Conservation (phyloP, 2,329 filamentous ascomycete species). For the Botrytis squamosa region DNA sequence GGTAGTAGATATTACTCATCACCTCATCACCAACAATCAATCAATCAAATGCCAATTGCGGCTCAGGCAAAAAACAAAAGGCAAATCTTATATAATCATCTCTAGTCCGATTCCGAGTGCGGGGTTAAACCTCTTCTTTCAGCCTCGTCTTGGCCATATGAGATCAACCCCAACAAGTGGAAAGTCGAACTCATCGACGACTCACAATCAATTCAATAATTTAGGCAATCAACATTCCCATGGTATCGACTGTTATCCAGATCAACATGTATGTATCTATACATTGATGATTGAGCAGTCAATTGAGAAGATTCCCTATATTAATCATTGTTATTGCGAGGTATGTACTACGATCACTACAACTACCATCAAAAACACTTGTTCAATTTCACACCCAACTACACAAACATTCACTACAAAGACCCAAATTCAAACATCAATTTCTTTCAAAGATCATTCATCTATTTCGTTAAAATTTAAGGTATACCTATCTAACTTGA, state of each 20-base stretch:
- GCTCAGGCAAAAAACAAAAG: not conserved
- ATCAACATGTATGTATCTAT: not conserved
- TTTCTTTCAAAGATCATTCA: not conserved
- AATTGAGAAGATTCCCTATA: not conserved
- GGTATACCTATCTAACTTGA: conserved; percentile 32
- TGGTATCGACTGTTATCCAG: not conserved
- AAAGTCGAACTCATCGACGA: not conserved
- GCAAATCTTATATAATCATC: not conserved
- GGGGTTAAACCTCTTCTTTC: not conserved
- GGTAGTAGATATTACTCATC: no score
- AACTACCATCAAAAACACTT: not conserved
- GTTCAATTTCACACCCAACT: not conserved
- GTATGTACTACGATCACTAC: not conserved
- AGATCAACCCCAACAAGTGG: not conserved
- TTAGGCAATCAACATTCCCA: not conserved
- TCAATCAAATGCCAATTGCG: not conserved
- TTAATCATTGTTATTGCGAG: not conserved
- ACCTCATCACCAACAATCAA: no score
- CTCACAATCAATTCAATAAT: not conserved
- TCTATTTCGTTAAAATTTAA: conserved; percentile 34
- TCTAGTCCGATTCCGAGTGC: not conserved
- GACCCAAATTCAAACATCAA: not conserved
- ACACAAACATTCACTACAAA: not conserved
- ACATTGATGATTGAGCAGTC: no score
- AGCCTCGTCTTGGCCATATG: not conserved